A percentile compares a stretch with the other conserved stretches of the same genome.
These are phyloP conservation scores for Ceratocystis diversiconidia DNA, from an alignment of 2,329 filamentous ascomycete species.

Conservation along the genomic window DNA sequence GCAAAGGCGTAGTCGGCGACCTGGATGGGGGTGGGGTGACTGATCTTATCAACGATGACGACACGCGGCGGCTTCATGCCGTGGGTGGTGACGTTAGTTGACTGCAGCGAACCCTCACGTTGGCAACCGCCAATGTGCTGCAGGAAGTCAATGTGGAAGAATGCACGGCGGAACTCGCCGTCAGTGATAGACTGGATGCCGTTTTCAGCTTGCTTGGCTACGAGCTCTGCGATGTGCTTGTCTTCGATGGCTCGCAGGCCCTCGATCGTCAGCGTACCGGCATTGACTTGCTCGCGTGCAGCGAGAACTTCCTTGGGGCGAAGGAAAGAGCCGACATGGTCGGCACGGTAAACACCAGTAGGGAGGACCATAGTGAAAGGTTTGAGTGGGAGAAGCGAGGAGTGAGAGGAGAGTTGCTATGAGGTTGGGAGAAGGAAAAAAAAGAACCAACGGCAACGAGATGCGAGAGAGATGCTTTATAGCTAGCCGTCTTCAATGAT, in stretches of 20 bases:
- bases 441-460: background rate
- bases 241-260: constrained; percentile 34
- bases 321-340: constrained; percentile 17
- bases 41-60: constrained; percentile 29
- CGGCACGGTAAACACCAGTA: constrained; percentile 17
- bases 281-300: constrained; percentile 15
- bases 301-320: constrained; percentile 15
- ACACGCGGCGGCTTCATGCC: constrained; percentile 23
- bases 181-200: constrained; percentile 51
- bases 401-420: background rate
- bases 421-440: background rate
- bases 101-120: constrained; percentile 27
- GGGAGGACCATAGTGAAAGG: constrained; percentile 11
- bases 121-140: constrained; percentile 31
- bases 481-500: background rate
- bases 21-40: constrained; percentile 29
- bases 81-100: constrained; percentile 29
- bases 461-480: too few relatives aligned
- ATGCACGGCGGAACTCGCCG: constrained; percentile 49
- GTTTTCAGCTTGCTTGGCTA: constrained; percentile 48
- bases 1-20: constrained; percentile 32
- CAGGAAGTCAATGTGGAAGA: constrained; percentile 37
- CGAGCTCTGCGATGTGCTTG: constrained; percentile 51
- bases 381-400: background rate
- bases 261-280: constrained; percentile 20